phyloP scores from a whole-genome alignment of 2,329 filamentous ascomycete genomes.

The Verticillium longisporum region DNA sequence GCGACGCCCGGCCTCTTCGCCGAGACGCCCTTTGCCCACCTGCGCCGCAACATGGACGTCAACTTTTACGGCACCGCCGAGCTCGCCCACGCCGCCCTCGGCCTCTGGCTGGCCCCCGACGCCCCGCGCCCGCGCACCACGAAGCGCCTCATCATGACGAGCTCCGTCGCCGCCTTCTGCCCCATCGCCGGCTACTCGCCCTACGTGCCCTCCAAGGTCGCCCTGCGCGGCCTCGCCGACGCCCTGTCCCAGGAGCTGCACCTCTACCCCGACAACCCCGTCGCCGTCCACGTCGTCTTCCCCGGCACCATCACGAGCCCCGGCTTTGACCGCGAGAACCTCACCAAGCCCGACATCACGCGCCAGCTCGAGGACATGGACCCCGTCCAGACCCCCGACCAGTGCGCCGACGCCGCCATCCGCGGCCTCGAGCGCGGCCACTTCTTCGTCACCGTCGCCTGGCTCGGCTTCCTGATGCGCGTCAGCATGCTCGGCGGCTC shows the following conservation, averaged over 20 bases:
- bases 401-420: constrained; percentile 66
- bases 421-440: constrained; percentile 72
- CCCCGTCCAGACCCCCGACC: constrained; percentile 67
- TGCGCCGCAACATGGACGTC: constrained; percentile 79
- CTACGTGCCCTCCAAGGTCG: constrained; percentile 81
- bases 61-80: constrained; percentile 87
- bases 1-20: constrained; percentile 70
- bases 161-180: constrained; percentile 68
- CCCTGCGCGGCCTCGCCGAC: constrained; percentile 77
- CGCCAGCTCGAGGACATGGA: constrained; percentile 76
- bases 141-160: constrained; percentile 83
- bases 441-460: constrained; percentile 70
- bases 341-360: constrained; percentile 74
- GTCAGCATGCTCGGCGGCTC: constrained; percentile 49
- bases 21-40: constrained; percentile 59
- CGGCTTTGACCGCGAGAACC: constrained; percentile 69
- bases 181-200: constrained; percentile 74
- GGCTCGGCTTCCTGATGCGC: constrained; percentile 66
- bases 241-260: constrained; percentile 76
- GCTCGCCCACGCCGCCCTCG: constrained; percentile 73
- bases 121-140: constrained; percentile 37
- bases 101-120: constrained; percentile 60
- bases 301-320: constrained; percentile 78
- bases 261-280: constrained; percentile 69
- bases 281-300: constrained; percentile 75